Evolutionary conservation across 768 basidiomycete genomes (phyloP), one percentile per base, ranked within the genome.

Genomic region (Mycena albidolilacea): DNA sequence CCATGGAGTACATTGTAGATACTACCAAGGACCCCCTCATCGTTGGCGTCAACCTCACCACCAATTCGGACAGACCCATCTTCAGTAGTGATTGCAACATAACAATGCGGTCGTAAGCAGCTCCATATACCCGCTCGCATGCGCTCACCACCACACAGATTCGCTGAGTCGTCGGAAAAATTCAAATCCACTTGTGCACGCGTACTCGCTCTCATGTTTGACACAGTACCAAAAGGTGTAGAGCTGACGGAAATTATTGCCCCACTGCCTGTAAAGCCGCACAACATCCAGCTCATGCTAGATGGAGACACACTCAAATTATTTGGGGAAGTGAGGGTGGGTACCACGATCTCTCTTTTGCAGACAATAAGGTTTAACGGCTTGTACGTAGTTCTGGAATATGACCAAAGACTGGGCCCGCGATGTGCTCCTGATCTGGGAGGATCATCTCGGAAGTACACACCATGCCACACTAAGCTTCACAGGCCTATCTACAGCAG

Each of bases 21-120:
- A 52, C 50, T 21, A 52, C 50, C 50, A 52, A 52, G n/a, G 50
- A 52, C 50, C 50, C 50, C n/a, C 50, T 52, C 15, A n/a, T 52
- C 50, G 50, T 52, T 52, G 50, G 50, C n/a, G 21, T 52, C 50
- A 52, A 52, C 5, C 50, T 21, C 50, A 52, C 50, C n/a, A 52
- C 50, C 50, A 52, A 52, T 52, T 52, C 50, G 50, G 50, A 52
- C n/a, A 52, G n/a, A 52, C 50, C n/a, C 50, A 52, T 52, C 19
- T 52, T 52, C 50, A 21, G 50, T n/a, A 52, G 50, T 21, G 50
- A 52, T 52, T 14, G 50, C 19, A 52, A 52, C n/a, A 52, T 21
- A 21, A 52, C 50, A 21, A 52, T 52, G 50, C 50, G 50, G 50
- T 52, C 50, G 50, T 52, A 21, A 52, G 50, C n/a, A 21, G 50